Evolutionary conservation across 352 stramenopile species (phyloP), one percentile per base, ranked within the genome.

Genomic region (Phytophthora idaei): DNA sequence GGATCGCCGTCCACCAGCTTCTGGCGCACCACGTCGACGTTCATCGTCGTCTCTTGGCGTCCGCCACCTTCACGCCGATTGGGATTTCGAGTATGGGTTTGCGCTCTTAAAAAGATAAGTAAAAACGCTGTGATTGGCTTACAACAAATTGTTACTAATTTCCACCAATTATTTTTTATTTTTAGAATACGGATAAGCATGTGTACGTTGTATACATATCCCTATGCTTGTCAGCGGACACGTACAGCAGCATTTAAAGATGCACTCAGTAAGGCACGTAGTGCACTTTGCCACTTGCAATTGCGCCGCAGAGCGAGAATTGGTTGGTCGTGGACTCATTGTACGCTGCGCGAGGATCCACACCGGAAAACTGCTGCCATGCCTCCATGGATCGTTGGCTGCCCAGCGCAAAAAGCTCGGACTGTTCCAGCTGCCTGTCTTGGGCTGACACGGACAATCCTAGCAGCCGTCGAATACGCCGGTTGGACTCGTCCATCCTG

Each of bases 261-360:
- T 21, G 21, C 37, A 5, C 4, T 67, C 66, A 59, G 61, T 90
- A 93, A 27, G 79, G 74, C 15, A 93, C 67, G 62, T 89, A 93
- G 52, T 87, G 74, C 56, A 93, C 73, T 15, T 71, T 67, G 21
- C 64, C 63, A 14, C 42, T 67, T 34, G 54, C 60, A n/a, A 76
- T 9, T 28, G 67, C 67, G 25, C 69, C 61, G 55, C 89, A 96
- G 36, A 77, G 74, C 8, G 84, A 76, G 58, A 96, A 96, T 58
- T 96, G 89, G 69, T 95, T 94, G 14, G 73, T 90, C 8, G 89
- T 96, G n/a, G 89, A 93, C 73, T 90, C 87, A 62, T 96, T 90
- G 65, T 76, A 90, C 12, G 68, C 39, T 10, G 77, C 77, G 5
- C 32, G 56, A 25, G 83, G 84, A 62, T 93, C 73, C 44, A 96